Percentiles rank a stretch among this genome's conserved stretches.
phyloP scores from a whole-genome alignment of 2,329 filamentous ascomycete genomes.

The Paecilomyces dactylethromorphus region DNA sequence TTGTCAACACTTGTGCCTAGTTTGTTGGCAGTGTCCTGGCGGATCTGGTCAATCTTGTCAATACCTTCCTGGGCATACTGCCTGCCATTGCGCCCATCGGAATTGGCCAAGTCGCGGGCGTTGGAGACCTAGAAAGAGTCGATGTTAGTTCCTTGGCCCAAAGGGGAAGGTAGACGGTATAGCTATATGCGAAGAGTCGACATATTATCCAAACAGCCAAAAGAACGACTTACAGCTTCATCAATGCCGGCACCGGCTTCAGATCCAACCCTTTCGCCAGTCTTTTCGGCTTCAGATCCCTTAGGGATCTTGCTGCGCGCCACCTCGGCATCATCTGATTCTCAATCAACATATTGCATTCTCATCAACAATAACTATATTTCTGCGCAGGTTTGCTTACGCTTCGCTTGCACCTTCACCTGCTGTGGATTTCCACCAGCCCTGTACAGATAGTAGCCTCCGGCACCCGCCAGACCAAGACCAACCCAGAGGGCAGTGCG shows the following conservation, averaged over 20 bases:
- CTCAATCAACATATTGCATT: background rate
- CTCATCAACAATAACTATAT: background rate
- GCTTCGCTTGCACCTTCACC: conserved; percentile 80
- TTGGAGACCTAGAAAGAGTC: conserved; percentile 46
- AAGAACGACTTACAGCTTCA: conserved; percentile 51
- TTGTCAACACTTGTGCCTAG: conserved; percentile 58
- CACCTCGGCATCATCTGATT: conserved; percentile 66
- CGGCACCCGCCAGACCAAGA: conserved; percentile 57
- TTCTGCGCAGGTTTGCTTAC: conserved; percentile 46
- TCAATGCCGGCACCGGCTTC: conserved; percentile 62
- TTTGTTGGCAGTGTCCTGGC: conserved; percentile 56
- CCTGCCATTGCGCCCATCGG: conserved; percentile 56
- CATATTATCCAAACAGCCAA: background rate
- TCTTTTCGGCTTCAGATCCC: conserved; percentile 57
- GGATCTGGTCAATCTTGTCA: conserved; percentile 51
- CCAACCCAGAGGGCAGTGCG: conserved; percentile 36
- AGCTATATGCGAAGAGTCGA: background rate
- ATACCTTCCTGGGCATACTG: conserved; percentile 55
- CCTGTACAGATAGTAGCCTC: conserved; percentile 86
- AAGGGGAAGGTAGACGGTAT: background rate
- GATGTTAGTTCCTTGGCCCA: background rate
- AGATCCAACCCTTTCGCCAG: conserved; percentile 55
- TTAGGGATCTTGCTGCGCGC: conserved; percentile 61
- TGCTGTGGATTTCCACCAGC: conserved; percentile 74
- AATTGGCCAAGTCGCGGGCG: conserved; percentile 49